phyloP scores from a whole-genome alignment of 1,284 basidiomycete species.

The Meira nashicola region DNA sequence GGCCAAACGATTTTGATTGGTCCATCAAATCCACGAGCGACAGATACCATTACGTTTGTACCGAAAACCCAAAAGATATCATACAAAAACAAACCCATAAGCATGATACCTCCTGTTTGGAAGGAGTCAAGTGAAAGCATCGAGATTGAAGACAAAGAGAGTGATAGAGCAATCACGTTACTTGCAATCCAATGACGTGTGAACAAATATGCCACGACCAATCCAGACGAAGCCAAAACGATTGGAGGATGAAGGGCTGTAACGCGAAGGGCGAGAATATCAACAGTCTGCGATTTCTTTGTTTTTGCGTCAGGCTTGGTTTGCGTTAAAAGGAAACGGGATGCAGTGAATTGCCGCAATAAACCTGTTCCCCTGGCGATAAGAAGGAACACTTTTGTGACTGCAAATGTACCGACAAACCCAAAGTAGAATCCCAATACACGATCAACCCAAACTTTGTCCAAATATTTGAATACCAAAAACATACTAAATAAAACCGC shows the following conservation, averaged over 20 bases:
- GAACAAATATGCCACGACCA: constrained; percentile 67
- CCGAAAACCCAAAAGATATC: constrained; percentile 53
- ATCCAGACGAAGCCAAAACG: constrained; percentile 63
- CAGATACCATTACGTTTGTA: constrained; percentile 55
- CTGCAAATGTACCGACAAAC: constrained; percentile 37
- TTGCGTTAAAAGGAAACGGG: not conserved
- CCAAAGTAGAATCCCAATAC: constrained; percentile 49
- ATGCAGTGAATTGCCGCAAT: not conserved
- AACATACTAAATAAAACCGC: constrained; percentile 43
- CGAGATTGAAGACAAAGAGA: constrained; percentile 75
- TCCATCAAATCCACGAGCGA: constrained; percentile 77
- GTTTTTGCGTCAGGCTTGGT: not conserved
- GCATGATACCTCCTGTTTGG: constrained; percentile 75
- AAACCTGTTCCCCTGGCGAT: constrained; percentile 2
- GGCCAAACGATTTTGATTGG: constrained; percentile 65
- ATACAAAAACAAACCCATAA: constrained; percentile 56
- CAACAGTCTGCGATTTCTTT: not conserved
- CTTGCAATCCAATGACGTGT: constrained; percentile 65
- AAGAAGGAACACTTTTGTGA: constrained; percentile 26
- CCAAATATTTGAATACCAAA: constrained; percentile 47
- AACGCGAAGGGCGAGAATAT: constrained; percentile 1
- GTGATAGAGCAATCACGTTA: constrained; percentile 76
- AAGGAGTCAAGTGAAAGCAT: constrained; percentile 85
- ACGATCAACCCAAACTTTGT: constrained; percentile 42
- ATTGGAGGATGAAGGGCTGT: constrained; percentile 49